Percentiles rank a stretch among this genome's conserved stretches.
phyloP scores from a whole-genome alignment of 2,329 filamentous ascomycete species.

The Cladophialophora immunda region DNA sequence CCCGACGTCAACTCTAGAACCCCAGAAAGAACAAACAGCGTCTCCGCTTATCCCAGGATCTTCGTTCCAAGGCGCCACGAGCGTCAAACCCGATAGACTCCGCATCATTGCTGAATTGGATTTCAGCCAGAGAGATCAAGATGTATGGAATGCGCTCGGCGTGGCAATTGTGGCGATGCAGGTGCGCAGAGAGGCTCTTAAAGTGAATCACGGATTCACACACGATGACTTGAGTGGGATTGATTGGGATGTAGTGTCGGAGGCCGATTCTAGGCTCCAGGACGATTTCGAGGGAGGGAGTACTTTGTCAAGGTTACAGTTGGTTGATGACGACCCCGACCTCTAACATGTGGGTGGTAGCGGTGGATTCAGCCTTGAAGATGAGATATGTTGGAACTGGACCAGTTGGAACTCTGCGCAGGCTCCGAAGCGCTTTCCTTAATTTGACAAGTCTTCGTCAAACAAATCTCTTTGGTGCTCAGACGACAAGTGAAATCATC shows the following conservation, averaged over 20 bases:
- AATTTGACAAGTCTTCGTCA: background rate
- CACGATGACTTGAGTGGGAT: conserved; percentile 21
- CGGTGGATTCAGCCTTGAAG: background rate
- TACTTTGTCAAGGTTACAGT: conserved; percentile 18
- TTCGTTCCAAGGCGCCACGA: background rate
- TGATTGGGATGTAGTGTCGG: conserved; percentile 25
- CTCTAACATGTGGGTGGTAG: conserved; percentile 14
- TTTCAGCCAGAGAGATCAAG: conserved; percentile 60
- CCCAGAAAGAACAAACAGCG: conserved; percentile 30
- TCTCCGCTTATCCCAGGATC: conserved; percentile 13
- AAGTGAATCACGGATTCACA: conserved; percentile 22
- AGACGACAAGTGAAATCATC: background rate
- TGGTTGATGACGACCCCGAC: conserved; percentile 31
- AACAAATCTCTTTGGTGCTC: background rate
- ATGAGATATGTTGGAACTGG: conserved; percentile 4
- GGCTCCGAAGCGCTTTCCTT: background rate
- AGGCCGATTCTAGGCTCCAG: conserved; percentile 19
- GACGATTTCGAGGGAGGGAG: conserved; percentile 23
- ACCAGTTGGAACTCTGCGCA: background rate
- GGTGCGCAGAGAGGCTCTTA: conserved; percentile 52
- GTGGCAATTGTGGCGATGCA: conserved; percentile 65
- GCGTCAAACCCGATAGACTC: conserved; percentile 38
- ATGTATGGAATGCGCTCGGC: conserved; percentile 69
- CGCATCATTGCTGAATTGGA: conserved; percentile 62
- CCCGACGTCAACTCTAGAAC: background rate